Evolutionary conservation across 2,329 filamentous ascomycete genomes (phyloP), one percentile per base, ranked within the genome.

Genomic region (Chaetoscypha palmicola): DNA sequence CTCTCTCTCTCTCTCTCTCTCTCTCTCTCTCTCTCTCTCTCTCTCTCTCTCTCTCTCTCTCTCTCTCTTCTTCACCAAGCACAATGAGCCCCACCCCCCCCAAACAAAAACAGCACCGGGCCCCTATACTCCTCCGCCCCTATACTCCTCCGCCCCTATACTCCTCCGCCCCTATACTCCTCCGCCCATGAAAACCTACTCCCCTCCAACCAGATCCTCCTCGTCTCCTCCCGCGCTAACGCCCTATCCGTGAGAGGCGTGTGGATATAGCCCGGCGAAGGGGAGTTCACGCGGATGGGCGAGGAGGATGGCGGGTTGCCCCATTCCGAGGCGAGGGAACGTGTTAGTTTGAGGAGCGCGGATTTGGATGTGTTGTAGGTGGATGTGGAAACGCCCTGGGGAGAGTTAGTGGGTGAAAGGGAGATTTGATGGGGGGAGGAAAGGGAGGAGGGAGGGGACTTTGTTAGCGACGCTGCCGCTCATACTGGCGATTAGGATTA

Each of bases 201-300:
- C 71, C 76, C 76, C 21, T 64, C 68, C 57, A 70, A 64, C 74
- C 74, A 77, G 32, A 75, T 60, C 47, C 75, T 61, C 65, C 77
- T 72, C 2, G 64, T 65, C 43, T 77, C 64, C 0, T 87, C 86
- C 66, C 77, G 62, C 45, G 71, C 67, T 31, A 80, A 90, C 31
- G 92, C 75, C 56, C 81, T 81, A 64, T 79, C 76, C 47, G 74
- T 79, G 41, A 82, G 67, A 49, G 76, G 77, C 19, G 78, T 83
- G 64, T 79, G 76, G 55, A 82, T 81, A 66, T 81, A 82, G 37
- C 79, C 79, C 5, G 78, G 79, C 4, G 77, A 81, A 62, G 82
- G 74, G 61, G 70, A 74, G 69, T 83, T 83, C 58, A 81, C 77
- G 54, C 79, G 74, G 3, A 46, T 50, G 11, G 47, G 32, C 5